Evolutionary conservation across 805 yeast species (phyloP).

Genomic region (Schizosaccharomyces octosporus): DNA sequence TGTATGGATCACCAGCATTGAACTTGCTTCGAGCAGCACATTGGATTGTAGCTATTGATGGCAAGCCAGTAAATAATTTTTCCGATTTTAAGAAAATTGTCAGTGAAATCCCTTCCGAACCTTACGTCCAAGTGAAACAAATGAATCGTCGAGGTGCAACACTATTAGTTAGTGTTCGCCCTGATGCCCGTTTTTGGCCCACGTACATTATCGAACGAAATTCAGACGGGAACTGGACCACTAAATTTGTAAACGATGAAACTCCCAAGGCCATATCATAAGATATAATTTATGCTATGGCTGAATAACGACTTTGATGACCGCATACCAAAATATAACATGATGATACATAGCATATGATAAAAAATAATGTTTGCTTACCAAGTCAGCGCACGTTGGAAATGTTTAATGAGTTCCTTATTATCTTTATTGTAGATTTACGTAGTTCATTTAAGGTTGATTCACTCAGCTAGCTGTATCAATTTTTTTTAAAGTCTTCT

Average conservation of each 20-base stretch:
- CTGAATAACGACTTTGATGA: too few relatives aligned
- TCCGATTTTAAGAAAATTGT: conserved; percentile 5
- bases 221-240: conserved; percentile 5
- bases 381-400: too few relatives aligned
- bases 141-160: conserved; percentile 9
- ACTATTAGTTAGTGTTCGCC: conserved; percentile 6
- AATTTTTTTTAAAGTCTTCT: too few relatives aligned
- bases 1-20: conserved; percentile 9
- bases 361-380: too few relatives aligned
- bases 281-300: too few relatives aligned
- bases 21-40: conserved; percentile 17
- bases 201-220: conserved; percentile 4
- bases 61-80: conserved; percentile 9
- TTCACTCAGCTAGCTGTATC: too few relatives aligned
- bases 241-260: neutral
- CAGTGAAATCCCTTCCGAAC: conserved; percentile 1
- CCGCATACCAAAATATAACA: too few relatives aligned
- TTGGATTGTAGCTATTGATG: conserved; percentile 71
- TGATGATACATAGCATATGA: too few relatives aligned
- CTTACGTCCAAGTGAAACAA: conserved; percentile 8
- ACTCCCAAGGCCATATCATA: neutral
- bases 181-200: conserved; percentile 8
- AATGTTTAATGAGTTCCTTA: too few relatives aligned
- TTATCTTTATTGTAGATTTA: too few relatives aligned
- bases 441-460: too few relatives aligned